A percentile compares a stretch with the other conserved stretches of the same genome.
phyloP scores from a whole-genome alignment of 768 basidiomycete genomes.

The Dioszegia aurantiaca region DNA sequence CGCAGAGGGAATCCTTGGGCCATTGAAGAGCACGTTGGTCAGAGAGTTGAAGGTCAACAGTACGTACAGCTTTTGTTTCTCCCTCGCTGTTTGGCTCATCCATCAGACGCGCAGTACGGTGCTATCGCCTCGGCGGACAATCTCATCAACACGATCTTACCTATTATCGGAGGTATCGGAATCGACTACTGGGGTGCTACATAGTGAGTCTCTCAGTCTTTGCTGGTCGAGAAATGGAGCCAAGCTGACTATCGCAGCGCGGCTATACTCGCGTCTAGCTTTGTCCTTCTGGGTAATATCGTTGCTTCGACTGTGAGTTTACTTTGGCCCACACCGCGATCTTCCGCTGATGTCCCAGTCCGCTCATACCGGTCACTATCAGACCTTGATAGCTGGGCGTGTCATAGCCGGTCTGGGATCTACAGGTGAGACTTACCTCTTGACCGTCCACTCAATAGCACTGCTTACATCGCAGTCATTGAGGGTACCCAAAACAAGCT shows the following conservation, averaged over 20 bases:
- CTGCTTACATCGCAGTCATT: slow-evolving; percentile 32
- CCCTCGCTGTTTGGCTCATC: neutral
- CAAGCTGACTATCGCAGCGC: slow-evolving; percentile 21
- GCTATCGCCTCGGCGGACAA: slow-evolving; percentile 42
- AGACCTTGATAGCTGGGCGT: slow-evolving; percentile 37
- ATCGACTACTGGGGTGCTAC: slow-evolving; percentile 51
- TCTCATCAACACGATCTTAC: slow-evolving; percentile 49
- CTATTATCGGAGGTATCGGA: slow-evolving; percentile 47
- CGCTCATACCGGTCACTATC: slow-evolving; percentile 28
- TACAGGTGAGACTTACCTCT: slow-evolving; percentile 24
- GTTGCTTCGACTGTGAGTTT: slow-evolving; percentile 31
- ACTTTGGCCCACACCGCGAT: neutral
- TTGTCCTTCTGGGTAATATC: slow-evolving; percentile 43
- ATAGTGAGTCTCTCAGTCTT: slow-evolving; percentile 28
- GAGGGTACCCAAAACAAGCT: slow-evolving; percentile 46
- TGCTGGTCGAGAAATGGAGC: neutral
- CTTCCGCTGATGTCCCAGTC: slow-evolving; percentile 16
- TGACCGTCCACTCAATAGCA: neutral
- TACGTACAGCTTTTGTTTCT: slow-evolving; percentile 16
- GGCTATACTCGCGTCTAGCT: slow-evolving; percentile 37
- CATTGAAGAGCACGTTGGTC: slow-evolving; percentile 35
- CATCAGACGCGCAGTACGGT: slow-evolving; percentile 48
- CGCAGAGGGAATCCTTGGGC: slow-evolving; percentile 23
- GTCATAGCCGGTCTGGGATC: slow-evolving; percentile 49
- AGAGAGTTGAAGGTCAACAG: slow-evolving; percentile 36